Conservation (phyloP, 2,329 filamentous ascomycete species). For the Fusarium brachygibbosum region DNA sequence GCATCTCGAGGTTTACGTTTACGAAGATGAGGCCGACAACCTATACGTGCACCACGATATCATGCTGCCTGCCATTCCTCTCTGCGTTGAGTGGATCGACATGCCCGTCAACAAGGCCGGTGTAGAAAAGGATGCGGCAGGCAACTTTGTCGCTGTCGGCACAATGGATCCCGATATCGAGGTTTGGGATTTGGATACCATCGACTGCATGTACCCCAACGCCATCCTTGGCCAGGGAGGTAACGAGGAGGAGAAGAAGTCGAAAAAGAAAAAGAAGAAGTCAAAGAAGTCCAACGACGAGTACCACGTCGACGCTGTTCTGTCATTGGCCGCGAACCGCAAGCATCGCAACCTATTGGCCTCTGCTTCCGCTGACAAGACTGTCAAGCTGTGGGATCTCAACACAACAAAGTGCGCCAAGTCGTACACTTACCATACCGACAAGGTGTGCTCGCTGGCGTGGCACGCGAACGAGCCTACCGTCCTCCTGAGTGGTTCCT, state of each 20-base stretch:
- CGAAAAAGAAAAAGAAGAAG: conserved; percentile 94
- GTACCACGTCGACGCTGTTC: conserved; percentile 94
- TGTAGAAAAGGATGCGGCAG: conserved; percentile 73
- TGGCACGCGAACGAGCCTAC: conserved; percentile 94
- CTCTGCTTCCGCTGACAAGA: conserved; percentile 95
- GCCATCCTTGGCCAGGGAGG: conserved; percentile 88
- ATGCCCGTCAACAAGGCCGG: conserved; percentile 82
- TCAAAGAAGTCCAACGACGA: conserved; percentile 87
- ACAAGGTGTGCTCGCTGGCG: conserved; percentile 96
- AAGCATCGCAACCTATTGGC: conserved; percentile 95
- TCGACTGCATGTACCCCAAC: conserved; percentile 98
- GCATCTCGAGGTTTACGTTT: conserved; percentile 96
- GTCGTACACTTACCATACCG: conserved; percentile 94
- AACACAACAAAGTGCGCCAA: conserved; percentile 93
- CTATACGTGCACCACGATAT: conserved; percentile 99
- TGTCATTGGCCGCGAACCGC: conserved; percentile 91
- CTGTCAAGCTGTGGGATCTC: conserved; percentile 97
- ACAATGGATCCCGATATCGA: conserved; percentile 99
- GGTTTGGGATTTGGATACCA: conserved; percentile 95
- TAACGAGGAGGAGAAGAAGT: conserved; percentile 69
- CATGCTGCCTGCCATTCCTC: conserved; percentile 96
- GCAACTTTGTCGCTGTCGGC: conserved; percentile 94
- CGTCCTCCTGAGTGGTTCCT: conserved; percentile 90
- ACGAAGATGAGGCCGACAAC: conserved; percentile 95
- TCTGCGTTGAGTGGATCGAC: conserved; percentile 96